Percentiles rank a stretch among this genome's conserved stretches.
These are phyloP conservation scores for Vachellia collinsii DNA, from an alignment of 306 rosid genomes.

Conservation along the genomic window DNA sequence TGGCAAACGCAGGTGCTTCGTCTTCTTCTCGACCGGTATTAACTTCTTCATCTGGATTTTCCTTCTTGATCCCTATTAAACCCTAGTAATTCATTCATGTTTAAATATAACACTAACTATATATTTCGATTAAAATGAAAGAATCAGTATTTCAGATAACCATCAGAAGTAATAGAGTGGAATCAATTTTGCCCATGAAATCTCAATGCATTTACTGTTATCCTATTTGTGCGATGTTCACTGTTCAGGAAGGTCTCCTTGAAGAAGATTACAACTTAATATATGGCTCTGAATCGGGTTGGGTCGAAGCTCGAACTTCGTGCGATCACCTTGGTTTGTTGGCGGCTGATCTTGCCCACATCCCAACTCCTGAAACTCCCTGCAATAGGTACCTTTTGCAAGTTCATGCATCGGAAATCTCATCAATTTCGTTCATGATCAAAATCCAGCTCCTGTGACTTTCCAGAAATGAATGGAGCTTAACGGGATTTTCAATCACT, in stretches of 20 bases:
- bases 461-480: background rate
- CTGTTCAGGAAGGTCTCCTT: slow-evolving; percentile 38
- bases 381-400: slow-evolving; percentile 54
- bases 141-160: background rate
- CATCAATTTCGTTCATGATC: background rate
- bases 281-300: slow-evolving; percentile 67
- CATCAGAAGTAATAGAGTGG: no score
- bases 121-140: background rate
- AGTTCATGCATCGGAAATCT: background rate
- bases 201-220: background rate
- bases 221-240: slow-evolving; percentile 4
- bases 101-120: background rate
- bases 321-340: slow-evolving; percentile 70
- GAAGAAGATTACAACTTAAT: slow-evolving; percentile 46
- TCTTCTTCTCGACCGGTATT: slow-evolving; percentile 43
- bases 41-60: background rate
- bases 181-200: background rate
- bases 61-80: background rate
- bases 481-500: background rate
- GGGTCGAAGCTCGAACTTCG: slow-evolving; percentile 73
- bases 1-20: slow-evolving; percentile 22
- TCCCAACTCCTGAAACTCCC: slow-evolving; percentile 64
- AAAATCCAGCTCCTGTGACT: background rate
- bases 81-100: background rate
- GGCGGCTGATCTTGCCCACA: slow-evolving; percentile 62